A percentile compares a stretch with the other conserved stretches of the same genome.
These are phyloP conservation scores for Amanita brunnescens DNA, from an alignment of 768 basidiomycete species.

Conservation along the genomic window DNA sequence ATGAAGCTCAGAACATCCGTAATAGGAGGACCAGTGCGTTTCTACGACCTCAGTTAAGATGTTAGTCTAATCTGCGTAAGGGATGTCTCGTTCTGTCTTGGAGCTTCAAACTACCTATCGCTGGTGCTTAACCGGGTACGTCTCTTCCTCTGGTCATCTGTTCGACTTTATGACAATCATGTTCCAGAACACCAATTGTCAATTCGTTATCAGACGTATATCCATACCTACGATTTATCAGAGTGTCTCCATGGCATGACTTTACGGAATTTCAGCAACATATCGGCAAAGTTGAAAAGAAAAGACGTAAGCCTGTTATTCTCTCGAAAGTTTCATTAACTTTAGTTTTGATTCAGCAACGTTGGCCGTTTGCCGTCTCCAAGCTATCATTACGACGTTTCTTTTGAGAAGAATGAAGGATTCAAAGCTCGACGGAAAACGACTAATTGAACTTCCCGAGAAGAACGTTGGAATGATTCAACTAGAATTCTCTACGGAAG, in stretches of 20 bases:
- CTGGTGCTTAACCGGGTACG: slow-evolving; percentile 62
- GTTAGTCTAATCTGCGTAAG: slow-evolving; percentile 17
- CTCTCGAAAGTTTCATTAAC: neutral
- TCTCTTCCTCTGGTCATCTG: neutral
- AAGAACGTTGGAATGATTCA: slow-evolving; percentile 43
- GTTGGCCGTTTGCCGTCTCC: slow-evolving; percentile 49
- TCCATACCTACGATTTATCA: slow-evolving; percentile 33
- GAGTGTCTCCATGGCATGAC: slow-evolving; percentile 40
- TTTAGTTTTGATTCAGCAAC: slow-evolving; percentile 23
- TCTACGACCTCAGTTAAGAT: neutral
- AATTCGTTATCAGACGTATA: slow-evolving; percentile 54
- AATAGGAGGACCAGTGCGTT: slow-evolving; percentile 39
- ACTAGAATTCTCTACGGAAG: slow-evolving; percentile 52
- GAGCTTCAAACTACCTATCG: slow-evolving; percentile 43
- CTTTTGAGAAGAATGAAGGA: slow-evolving; percentile 58
- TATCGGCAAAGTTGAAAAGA: slow-evolving; percentile 37
- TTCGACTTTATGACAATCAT: neutral
- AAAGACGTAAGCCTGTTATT: slow-evolving; percentile 31
- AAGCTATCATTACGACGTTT: slow-evolving; percentile 45
- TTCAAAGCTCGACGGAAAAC: slow-evolving; percentile 55
- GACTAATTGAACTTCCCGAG: slow-evolving; percentile 53
- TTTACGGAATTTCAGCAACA: slow-evolving; percentile 31
- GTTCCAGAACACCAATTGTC: slow-evolving; percentile 49
- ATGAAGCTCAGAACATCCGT: slow-evolving; percentile 50
- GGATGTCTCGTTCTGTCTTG: slow-evolving; percentile 45